These are phyloP conservation scores for Deakozyma indianensis DNA, from an alignment of 805 yeast genomes.

Conservation along the genomic window DNA sequence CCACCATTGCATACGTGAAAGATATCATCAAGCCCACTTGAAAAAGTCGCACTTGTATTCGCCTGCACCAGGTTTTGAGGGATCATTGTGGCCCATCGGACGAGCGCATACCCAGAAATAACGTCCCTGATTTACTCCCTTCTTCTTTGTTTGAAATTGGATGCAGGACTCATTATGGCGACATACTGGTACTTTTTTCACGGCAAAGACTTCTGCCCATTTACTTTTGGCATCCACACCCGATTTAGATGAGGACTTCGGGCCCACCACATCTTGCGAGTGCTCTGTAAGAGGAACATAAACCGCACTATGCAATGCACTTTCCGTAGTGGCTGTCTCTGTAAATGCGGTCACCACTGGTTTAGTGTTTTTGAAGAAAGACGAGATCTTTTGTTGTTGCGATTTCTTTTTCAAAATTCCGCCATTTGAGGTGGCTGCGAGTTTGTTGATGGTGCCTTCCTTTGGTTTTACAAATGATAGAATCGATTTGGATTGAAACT, in stretches of 20 bases:
- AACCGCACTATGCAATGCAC: no score
- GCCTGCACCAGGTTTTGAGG: neutral
- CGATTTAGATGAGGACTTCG: neutral
- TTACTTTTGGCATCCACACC: neutral
- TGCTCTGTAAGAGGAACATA: no score
- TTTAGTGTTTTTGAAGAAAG: neutral
- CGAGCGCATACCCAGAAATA: neutral
- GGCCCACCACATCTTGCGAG: neutral
- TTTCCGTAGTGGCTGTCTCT: no score
- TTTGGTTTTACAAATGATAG: neutral
- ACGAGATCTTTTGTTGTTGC: neutral
- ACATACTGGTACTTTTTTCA: neutral
- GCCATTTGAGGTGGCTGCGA: no score
- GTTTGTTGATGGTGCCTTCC: no score
- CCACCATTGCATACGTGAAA: no score
- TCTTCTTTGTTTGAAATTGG: neutral
- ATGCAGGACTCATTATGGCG: neutral
- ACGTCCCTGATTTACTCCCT: neutral
- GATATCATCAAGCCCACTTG: neutral
- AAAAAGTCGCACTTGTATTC: neutral
- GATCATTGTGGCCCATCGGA: constrained; percentile 1
- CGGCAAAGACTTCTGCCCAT: neutral
- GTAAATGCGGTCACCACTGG: no score
- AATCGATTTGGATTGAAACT: neutral
- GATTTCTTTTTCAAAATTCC: no score